These are phyloP conservation scores for Russula griseocarnosa DNA, from an alignment of 768 basidiomycete species.

Conservation along the genomic window DNA sequence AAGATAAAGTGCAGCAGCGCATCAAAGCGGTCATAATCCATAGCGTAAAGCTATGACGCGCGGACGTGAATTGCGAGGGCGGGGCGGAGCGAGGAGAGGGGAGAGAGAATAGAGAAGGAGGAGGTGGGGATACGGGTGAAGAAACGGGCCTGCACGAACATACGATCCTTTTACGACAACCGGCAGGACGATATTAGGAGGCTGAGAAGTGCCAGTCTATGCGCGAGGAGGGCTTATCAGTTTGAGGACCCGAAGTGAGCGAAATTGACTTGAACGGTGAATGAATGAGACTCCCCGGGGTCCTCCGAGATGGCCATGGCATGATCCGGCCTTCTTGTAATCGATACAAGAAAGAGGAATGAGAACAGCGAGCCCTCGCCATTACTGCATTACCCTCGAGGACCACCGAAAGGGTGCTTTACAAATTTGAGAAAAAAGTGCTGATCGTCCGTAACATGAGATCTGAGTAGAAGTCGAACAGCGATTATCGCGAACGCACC, in stretches of 20 bases:
- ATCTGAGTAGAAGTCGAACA: neutral
- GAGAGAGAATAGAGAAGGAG: conserved; percentile 4
- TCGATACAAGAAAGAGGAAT: neutral
- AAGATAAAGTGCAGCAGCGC: conserved; percentile 44
- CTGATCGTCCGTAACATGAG: neutral
- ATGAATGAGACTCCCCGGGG: conserved; percentile 5
- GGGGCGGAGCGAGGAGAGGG: neutral
- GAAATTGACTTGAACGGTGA: neutral
- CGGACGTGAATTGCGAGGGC: neutral
- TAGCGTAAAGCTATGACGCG: conserved; percentile 22
- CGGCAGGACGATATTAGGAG: neutral
- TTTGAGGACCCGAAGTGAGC: neutral
- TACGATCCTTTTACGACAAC: conserved; percentile 21
- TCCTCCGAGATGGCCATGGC: neutral
- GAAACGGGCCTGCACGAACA: neutral
- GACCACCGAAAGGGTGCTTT: neutral
- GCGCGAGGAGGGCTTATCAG: neutral
- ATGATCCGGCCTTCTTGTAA: neutral
- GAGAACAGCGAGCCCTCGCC: neutral
- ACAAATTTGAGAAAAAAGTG: neutral
- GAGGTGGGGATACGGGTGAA: neutral
- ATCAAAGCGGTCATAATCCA: conserved; percentile 44
- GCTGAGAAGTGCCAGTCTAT: conserved; percentile 1
- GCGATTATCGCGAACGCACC: neutral
- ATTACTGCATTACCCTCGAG: neutral